Evolutionary conservation across 306 rosid genomes (phyloP).

Genomic region (Adenanthera pavonina): DNA sequence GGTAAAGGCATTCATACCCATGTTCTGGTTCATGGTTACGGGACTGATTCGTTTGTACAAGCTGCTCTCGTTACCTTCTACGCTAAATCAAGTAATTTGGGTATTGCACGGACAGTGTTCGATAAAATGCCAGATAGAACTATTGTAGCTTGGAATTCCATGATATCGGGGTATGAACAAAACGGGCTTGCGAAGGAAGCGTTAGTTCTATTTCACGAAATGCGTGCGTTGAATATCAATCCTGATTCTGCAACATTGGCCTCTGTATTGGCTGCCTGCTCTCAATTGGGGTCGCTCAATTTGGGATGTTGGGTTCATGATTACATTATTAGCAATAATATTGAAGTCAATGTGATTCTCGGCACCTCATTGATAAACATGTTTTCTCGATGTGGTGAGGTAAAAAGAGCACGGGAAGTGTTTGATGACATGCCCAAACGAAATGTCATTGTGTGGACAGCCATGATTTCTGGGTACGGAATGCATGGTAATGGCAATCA

Average conservation of each 20-base stretch:
- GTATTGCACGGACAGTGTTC: conserved; percentile 60
- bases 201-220: conserved; percentile 49
- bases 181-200: conserved; percentile 72
- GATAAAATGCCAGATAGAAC: conserved; percentile 67
- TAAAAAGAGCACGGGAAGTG: conserved; percentile 60
- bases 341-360: conserved; percentile 60
- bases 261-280: conserved; percentile 72
- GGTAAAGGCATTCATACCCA: conserved; percentile 70
- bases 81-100: conserved; percentile 56
- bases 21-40: conserved; percentile 62
- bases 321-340: conserved; percentile 46
- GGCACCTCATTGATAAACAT: conserved; percentile 84
- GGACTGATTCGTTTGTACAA: conserved; percentile 71
- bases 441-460: conserved; percentile 87
- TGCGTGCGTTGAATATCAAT: conserved; percentile 50
- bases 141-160: conserved; percentile 84
- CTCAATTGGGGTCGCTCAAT: conserved; percentile 75
- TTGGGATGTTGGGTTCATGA: conserved; percentile 79
- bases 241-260: conserved; percentile 77
- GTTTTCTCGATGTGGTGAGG: conserved; percentile 83
- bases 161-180: conserved; percentile 85
- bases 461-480: conserved; percentile 91
- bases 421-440: conserved; percentile 69
- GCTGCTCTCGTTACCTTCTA: conserved; percentile 63
- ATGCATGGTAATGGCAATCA: conserved; percentile 77